Conservation (phyloP, 1,284 basidiomycete genomes). For the Stereum hirsutum region DNA sequence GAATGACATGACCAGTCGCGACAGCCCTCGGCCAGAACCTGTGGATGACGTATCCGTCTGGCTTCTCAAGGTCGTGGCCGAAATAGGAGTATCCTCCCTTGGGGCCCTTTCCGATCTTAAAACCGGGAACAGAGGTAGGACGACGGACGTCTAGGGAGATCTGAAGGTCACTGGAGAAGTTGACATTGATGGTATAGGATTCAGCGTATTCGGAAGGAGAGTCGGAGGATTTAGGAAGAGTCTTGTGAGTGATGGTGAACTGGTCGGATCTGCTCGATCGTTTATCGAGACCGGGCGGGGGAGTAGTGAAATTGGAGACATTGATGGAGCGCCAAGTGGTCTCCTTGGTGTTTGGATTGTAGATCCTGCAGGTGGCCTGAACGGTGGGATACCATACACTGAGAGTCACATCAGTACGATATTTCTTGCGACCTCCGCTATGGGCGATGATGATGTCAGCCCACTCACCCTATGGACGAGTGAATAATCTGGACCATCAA, state of each 20-base stretch:
- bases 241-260: slow-evolving; percentile 75
- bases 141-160: slow-evolving; percentile 70
- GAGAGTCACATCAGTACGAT: not conserved
- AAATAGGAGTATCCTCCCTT: slow-evolving; percentile 90
- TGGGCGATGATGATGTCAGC: slow-evolving; percentile 22
- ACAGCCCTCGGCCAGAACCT: slow-evolving; percentile 81
- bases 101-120: slow-evolving; percentile 86
- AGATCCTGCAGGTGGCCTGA: slow-evolving; percentile 92
- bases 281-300: slow-evolving; percentile 72
- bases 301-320: slow-evolving; percentile 75
- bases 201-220: slow-evolving; percentile 64
- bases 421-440: slow-evolving; percentile 1
- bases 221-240: too few species aligned
- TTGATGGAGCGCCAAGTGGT: slow-evolving; percentile 87
- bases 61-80: slow-evolving; percentile 63
- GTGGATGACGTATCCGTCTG: slow-evolving; percentile 88
- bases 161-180: slow-evolving; percentile 76
- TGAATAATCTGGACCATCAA: slow-evolving; percentile 93
- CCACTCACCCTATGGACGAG: slow-evolving; percentile 87
- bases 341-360: slow-evolving; percentile 74
- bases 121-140: slow-evolving; percentile 70
- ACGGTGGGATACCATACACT: slow-evolving; percentile 91
- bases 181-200: slow-evolving; percentile 75
- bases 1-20: slow-evolving; percentile 65
- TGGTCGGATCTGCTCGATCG: slow-evolving; percentile 86